Evolutionary conservation across 2,329 filamentous ascomycete species (phyloP).

Genomic region (Xylariaceae sp.): DNA sequence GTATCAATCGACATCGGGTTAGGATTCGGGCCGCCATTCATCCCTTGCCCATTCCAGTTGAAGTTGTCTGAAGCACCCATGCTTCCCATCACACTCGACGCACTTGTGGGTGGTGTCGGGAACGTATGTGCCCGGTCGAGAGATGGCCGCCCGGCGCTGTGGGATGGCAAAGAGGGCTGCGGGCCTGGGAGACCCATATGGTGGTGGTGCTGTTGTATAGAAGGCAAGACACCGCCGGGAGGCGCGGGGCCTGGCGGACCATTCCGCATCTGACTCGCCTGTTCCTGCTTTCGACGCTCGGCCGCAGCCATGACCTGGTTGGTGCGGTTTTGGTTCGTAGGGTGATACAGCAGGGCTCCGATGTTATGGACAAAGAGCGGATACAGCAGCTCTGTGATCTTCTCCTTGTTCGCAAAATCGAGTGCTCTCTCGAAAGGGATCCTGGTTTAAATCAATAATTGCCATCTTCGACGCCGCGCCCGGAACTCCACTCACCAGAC

Average conservation of each 20-base stretch:
- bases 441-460: conserved; percentile 43
- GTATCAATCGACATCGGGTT: conserved; percentile 79
- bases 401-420: conserved; percentile 98
- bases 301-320: conserved; percentile 83
- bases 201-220: conserved; percentile 60
- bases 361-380: conserved; percentile 98
- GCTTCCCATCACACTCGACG: conserved; percentile 71
- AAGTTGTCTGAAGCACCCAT: conserved; percentile 73
- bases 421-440: conserved; percentile 97
- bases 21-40: conserved; percentile 53
- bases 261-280: conserved; percentile 56
- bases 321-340: conserved; percentile 74
- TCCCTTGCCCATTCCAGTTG: conserved; percentile 63
- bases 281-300: conserved; percentile 67
- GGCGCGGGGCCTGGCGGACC: conserved; percentile 45
- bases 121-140: conserved; percentile 87
- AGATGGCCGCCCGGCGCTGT: conserved; percentile 66
- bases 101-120: conserved; percentile 85
- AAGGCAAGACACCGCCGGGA: conserved; percentile 45
- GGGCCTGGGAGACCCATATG: conserved; percentile 52
- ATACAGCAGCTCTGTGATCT: conserved; percentile 92
- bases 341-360: conserved; percentile 85
- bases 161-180: conserved; percentile 52
- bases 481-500: conserved; percentile 63
- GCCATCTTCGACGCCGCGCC: background rate